Percentiles rank a stretch among this genome's conserved stretches.
phyloP scores from a whole-genome alignment of 495 filamentous ascomycete species.

The Xylaria sp. region DNA sequence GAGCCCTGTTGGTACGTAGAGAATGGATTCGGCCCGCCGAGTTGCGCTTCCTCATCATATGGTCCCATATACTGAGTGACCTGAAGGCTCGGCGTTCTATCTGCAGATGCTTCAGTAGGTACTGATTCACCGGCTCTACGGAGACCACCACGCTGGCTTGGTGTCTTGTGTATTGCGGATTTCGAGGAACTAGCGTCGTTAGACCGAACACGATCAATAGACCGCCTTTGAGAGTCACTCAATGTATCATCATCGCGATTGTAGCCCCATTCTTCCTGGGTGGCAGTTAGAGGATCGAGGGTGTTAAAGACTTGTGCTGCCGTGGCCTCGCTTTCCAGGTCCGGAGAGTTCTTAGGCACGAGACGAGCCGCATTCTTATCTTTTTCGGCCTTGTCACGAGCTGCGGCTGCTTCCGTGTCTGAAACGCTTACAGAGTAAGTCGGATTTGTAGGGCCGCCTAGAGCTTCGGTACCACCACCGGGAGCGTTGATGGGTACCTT shows the following conservation, averaged over 20 bases:
- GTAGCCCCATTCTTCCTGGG: conserved; percentile 50
- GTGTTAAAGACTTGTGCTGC: conserved; percentile 50
- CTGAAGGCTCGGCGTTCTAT: conserved; percentile 40
- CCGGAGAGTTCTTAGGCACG: conserved; percentile 51
- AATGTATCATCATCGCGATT: conserved; percentile 47
- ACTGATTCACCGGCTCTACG: conserved; percentile 52
- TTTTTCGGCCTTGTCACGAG: conserved; percentile 64
- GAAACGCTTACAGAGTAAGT: conserved; percentile 75
- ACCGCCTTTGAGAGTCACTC: conserved; percentile 37
- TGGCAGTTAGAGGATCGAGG: conserved; percentile 44
- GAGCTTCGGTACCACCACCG: conserved; percentile 70
- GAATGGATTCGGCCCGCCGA: conserved; percentile 35
- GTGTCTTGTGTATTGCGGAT: conserved; percentile 39
- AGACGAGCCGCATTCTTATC: conserved; percentile 70
- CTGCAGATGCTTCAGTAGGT: conserved; percentile 35
- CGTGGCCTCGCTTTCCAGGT: conserved; percentile 30
- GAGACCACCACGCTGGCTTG: conserved; percentile 52
- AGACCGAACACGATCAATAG: conserved; percentile 7
- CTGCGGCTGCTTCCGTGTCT: conserved; percentile 65
- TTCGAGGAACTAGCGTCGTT: conserved; percentile 36
- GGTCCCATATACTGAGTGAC: conserved; percentile 41
- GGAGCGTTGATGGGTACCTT: conserved; percentile 86
- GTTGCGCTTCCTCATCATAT: conserved; percentile 40
- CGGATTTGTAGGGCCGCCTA: conserved; percentile 74
- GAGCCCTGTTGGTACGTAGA: background rate